Evolutionary conservation across 495 filamentous ascomycete genomes (phyloP).

Genomic region (Hypomontagnella monticulosa): DNA sequence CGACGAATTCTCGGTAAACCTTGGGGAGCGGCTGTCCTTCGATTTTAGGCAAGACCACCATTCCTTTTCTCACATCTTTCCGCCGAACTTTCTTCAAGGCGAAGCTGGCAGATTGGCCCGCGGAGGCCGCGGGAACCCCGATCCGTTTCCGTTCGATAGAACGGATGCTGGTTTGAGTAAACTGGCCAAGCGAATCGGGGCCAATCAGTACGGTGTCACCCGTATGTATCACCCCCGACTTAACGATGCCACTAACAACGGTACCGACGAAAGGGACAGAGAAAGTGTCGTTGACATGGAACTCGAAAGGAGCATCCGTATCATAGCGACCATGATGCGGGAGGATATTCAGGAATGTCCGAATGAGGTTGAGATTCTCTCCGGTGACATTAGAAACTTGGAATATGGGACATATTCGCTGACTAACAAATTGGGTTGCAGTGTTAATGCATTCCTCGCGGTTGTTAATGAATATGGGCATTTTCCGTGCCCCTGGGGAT

Average conservation of each 20-base stretch:
- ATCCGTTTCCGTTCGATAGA: constrained; percentile 97
- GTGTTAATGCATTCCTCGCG: constrained; percentile 93
- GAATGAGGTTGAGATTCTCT: constrained; percentile 78
- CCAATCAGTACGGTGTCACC: constrained; percentile 91
- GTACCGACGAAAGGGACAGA: constrained; percentile 98
- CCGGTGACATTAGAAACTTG: constrained; percentile 98
- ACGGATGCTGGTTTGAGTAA: constrained; percentile 87
- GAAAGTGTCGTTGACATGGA: constrained; percentile 97
- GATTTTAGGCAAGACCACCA: constrained; percentile 92
- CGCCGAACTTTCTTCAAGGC: constrained; percentile 84
- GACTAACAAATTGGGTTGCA: constrained; percentile 93
- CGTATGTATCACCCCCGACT: constrained; percentile 84
- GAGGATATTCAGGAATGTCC: constrained; percentile 93
- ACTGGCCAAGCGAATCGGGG: constrained; percentile 91
- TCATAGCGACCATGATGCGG: constrained; percentile 96
- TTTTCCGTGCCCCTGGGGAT: constrained; percentile 91
- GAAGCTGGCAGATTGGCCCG: constrained; percentile 92
- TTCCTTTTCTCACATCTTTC: constrained; percentile 97
- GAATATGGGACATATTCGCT: constrained; percentile 96
- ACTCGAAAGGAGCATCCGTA: constrained; percentile 87
- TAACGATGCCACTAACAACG: constrained; percentile 93
- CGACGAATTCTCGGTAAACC: constrained; percentile 91
- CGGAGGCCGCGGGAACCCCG: constrained; percentile 84
- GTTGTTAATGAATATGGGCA: constrained; percentile 96
- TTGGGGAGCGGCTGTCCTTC: constrained; percentile 74